A percentile compares a stretch with the other conserved stretches of the same genome.
Evolutionary conservation across 1,284 basidiomycete species (phyloP).

Genomic region (Pseudozyma tsukubaensis): DNA sequence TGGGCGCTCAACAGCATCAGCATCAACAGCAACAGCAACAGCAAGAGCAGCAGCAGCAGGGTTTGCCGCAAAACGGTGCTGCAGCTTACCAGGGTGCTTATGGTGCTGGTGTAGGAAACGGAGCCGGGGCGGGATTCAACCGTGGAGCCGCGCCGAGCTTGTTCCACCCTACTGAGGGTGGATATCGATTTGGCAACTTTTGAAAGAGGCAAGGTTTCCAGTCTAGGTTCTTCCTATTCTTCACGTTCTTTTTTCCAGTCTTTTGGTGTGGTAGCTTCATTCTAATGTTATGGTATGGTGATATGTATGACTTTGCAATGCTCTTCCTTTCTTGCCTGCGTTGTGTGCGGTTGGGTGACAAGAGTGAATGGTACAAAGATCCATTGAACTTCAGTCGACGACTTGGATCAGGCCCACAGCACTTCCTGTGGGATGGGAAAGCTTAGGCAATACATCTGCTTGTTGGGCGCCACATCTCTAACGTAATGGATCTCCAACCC

Average conservation of each 20-base stretch:
- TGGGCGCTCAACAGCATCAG: no score
- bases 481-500: constrained; percentile 78
- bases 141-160: constrained; percentile 13
- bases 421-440: constrained; percentile 80
- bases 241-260: no score
- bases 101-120: constrained; percentile 1
- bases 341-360: background rate
- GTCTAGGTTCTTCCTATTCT: no score
- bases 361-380: no score
- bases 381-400: no score
- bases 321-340: background rate
- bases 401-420: constrained; percentile 24
- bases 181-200: constrained; percentile 34
- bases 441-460: constrained; percentile 98
- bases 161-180: constrained; percentile 29
- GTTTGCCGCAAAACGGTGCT: background rate
- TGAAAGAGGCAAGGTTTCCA: constrained; percentile 14
- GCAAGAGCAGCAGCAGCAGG: background rate
- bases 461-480: constrained; percentile 92
- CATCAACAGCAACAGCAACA: background rate
- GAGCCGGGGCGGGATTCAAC: background rate
- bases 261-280: background rate
- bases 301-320: background rate
- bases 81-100: constrained; percentile 2
- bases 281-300: background rate